Percentiles rank a stretch among this genome's conserved stretches.
Conservation (phyloP, 768 basidiomycete species). For the Naganishia vaughanmartiniae region DNA sequence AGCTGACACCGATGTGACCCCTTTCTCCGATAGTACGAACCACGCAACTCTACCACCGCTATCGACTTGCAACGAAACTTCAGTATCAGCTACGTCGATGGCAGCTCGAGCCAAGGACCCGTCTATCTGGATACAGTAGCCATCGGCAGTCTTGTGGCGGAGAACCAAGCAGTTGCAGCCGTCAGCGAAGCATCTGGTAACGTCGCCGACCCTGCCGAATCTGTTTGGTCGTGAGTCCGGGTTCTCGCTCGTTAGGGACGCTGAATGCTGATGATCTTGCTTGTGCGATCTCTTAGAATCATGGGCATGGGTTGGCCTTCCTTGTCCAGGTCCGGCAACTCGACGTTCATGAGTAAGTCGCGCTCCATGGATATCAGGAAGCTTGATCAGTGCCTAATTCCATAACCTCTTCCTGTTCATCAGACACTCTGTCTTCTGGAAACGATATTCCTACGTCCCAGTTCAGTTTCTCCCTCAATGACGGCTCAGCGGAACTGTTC, state of each 20-base stretch:
- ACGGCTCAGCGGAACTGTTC: conserved; percentile 5
- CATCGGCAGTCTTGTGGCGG: conserved; percentile 3
- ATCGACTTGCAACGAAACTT: not conserved
- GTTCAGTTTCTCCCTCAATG: conserved; percentile 10
- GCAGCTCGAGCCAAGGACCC: not conserved
- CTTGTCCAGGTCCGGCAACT: conserved; percentile 15
- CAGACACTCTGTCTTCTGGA: conserved; percentile 6
- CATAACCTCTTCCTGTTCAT: not conserved
- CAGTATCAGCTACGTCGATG: conserved; percentile 24
- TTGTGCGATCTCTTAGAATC: not conserved
- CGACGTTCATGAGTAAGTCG: conserved; percentile 17
- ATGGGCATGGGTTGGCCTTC: conserved; percentile 32
- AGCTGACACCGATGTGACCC: not conserved
- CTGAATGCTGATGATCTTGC: not conserved
- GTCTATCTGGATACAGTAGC: conserved; percentile 18
- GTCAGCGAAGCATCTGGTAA: not conserved
- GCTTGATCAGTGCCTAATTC: not conserved
- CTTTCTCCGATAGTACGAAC: conserved; percentile 6
- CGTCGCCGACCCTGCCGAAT: not conserved
- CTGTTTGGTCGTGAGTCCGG: conserved; percentile 1
- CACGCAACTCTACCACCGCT: conserved; percentile 12
- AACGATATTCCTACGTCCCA: conserved; percentile 16
- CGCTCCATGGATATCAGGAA: not conserved
- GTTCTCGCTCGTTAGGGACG: not conserved
- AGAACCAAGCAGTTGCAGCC: conserved; percentile 20